Evolutionary conservation across 352 stramenopile genomes (phyloP), one percentile per base, ranked within the genome.

Genomic region (Pythium folliculosum): DNA sequence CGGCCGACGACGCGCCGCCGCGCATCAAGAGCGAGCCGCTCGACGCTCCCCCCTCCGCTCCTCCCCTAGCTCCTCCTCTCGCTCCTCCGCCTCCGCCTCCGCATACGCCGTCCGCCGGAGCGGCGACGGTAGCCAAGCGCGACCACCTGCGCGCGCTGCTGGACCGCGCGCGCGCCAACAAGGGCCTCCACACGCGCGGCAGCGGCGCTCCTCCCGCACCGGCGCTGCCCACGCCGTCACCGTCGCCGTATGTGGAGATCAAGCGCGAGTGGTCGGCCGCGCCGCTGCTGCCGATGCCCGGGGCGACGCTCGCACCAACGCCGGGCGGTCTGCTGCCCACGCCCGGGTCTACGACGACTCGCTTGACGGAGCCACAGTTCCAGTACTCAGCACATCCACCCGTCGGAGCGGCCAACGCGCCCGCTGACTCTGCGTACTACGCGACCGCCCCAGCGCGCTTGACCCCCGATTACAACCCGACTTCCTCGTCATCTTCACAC

Each of bases 71-170:
- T 30, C 9, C 30, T 6, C 12, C 25, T 13, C 9, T 22, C 12
- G 14, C 3, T 32, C 27, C 27, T 32, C 27, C 27, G 27, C 5
- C 27, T 5, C 3, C 27, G 2, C 27, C 27, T 32, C 27, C 27
- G 27, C 9, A 14, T 6, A 21, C 25, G 25, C 9, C 38, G 56
- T 22, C 38, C 12, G 14, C 3, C 25, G 27, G 6, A 14, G 37
- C 12, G 1, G 30, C 21, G 27, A 54, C 3, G 0, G 40, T 32
- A 6, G 55, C 38, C 44, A 63, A 62, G 30, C 48, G 67, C 38
- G 58, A 62, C 38, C 67, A 66, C 45, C 45, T 88, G 9, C 67
- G 77, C 21, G 71, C 76, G 17, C 66, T 88, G n/a, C 70, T 86
- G 30, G 72, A 79, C 56, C 77, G 71, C 32, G 77, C 75, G 19